Evolutionary conservation across 2,329 filamentous ascomycete genomes (phyloP).

Genomic region (Pseudogymnoascus destructans): DNA sequence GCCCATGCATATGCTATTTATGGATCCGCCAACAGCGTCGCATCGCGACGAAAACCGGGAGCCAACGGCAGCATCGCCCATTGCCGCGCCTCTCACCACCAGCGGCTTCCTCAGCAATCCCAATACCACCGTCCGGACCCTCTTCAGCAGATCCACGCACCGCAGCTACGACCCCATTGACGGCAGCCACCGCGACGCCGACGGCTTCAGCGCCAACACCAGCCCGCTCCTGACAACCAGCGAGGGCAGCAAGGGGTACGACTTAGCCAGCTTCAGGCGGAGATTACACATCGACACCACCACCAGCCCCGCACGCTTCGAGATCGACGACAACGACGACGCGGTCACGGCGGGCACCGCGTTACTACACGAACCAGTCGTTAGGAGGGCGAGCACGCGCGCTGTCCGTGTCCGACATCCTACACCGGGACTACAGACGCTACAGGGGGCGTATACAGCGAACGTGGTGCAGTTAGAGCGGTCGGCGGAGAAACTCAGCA

Average conservation of each 20-base stretch:
- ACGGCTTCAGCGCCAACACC: not conserved
- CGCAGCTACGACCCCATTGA: conserved; percentile 5
- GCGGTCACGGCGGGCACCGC: not conserved
- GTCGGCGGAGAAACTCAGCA: conserved; percentile 61
- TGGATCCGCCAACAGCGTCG: conserved; percentile 3
- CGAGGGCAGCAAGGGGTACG: not conserved
- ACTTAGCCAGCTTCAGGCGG: not conserved
- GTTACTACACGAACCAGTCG: not conserved
- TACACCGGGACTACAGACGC: conserved; percentile 46
- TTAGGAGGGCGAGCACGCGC: conserved; percentile 2
- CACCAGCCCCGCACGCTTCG: conserved; percentile 9
- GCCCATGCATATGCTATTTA: conserved; percentile 3
- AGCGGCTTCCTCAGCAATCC: not conserved
- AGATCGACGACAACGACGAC: not conserved
- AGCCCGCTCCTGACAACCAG: conserved; percentile 3
- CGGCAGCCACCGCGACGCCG: not conserved
- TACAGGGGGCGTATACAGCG: conserved; percentile 47
- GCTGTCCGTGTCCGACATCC: conserved; percentile 36
- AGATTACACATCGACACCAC: conserved; percentile 4
- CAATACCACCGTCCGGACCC: not conserved
- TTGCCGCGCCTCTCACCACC: not conserved
- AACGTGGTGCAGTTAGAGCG: conserved; percentile 66
- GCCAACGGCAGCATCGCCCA: not conserved
- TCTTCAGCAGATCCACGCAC: not conserved
- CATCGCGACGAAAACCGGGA: not conserved